Evolutionary conservation across 176 grass and related monocot species (phyloP), one percentile per base, ranked within the genome.

Genomic region (Bothriochloa decipiens): DNA sequence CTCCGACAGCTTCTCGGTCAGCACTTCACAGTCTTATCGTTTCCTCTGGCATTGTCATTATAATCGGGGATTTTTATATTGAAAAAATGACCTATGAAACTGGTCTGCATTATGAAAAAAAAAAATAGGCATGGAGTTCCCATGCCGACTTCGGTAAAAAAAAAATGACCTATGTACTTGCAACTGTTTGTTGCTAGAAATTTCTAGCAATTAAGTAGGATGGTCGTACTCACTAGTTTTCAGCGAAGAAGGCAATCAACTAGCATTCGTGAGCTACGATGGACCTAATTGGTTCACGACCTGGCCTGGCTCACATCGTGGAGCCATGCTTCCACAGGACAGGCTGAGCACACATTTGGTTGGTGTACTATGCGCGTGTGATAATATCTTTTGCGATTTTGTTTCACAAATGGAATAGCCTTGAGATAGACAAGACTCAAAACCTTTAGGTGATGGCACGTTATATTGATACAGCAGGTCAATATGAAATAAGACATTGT

Each of bases 1-100:
- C 27, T 90, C 93, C 3, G 85, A 95, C 91, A 98, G 81, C 72
- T 95, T 95, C 87, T 98, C 96, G 87, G 93, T 98, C 58, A 83
- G 91, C 76, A 78, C 46, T 29, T 36, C 43, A 12, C 23, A 22
- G 62, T 42, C 41, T 76, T 84, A 25, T 68, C n/a, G 12, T 29
- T 81, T 81, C 5, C 35, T 81, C 22, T 86, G 33, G 6, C 58
- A 86, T 67, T 82, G 27, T 12, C 36, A 46, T 37, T 63, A n/a
- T 20, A 28, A 67, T 80, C 47, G 15, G 29, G 39, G 4, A 78
- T 65, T 62, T 35, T 36, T 8, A 55, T 79, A 22, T 35, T 16
- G 8, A 7, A 55, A 57, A 7, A 55, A 57, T 45, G 17, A 20
- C 32, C 52, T 46, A 26, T 45, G 15, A n/a, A n/a, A n/a, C n/a